phyloP scores from a whole-genome alignment of 164 flowering plant species.

The Umbellularia californica region DNA sequence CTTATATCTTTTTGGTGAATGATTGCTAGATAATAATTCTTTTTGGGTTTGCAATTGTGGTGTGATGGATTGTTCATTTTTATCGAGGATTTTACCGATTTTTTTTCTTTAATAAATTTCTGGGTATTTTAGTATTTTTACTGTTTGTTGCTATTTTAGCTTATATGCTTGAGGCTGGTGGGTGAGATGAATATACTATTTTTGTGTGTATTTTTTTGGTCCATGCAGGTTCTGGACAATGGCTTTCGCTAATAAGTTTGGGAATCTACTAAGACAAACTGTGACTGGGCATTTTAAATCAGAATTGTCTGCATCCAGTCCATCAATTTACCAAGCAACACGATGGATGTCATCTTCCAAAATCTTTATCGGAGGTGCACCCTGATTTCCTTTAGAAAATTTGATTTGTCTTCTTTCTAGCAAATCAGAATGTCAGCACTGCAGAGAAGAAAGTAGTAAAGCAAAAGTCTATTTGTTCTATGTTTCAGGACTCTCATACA shows the following conservation, averaged over 20 bases:
- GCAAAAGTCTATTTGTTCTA: neutral
- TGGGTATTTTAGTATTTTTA: no score
- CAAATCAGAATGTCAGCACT: neutral
- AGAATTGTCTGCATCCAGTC: slow-evolving; percentile 24
- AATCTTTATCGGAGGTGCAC: slow-evolving; percentile 49
- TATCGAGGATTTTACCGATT: no score
- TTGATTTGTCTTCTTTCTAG: neutral
- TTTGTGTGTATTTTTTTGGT: neutral
- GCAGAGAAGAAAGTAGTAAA: no score
- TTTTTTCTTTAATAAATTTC: no score
- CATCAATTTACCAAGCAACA: slow-evolving; percentile 39
- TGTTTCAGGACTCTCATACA: slow-evolving; percentile 36
- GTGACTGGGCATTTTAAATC: slow-evolving; percentile 21
- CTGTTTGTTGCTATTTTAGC: no score
- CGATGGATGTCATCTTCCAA: slow-evolving; percentile 52
- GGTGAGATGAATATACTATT: no score
- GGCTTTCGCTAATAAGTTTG: slow-evolving; percentile 44
- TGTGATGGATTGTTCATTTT: no score
- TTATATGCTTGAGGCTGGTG: no score
- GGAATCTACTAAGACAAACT: slow-evolving; percentile 36
- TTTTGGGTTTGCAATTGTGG: no score
- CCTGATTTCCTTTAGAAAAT: neutral
- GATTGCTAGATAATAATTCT: no score
- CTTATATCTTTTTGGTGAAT: no score
- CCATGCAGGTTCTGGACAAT: slow-evolving; percentile 4